Evolutionary conservation across 345 rosid species (phyloP).

Genomic region (Erysimum cheiranthoides): DNA sequence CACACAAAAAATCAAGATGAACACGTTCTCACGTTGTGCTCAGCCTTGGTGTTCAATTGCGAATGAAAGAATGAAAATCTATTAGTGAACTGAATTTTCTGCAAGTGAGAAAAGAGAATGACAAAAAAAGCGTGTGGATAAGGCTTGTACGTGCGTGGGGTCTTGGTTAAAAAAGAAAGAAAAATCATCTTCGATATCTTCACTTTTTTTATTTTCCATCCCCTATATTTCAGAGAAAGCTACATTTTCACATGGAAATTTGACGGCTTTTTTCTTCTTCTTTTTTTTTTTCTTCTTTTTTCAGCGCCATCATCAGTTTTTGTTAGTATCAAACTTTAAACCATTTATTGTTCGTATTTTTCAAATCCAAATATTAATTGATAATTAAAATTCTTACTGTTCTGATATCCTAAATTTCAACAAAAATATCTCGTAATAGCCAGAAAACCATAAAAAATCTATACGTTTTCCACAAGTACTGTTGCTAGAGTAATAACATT

Average conservation of each 20-base stretch:
- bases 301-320: neutral
- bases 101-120: constrained; percentile 21
- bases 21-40: constrained; percentile 34
- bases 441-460: neutral
- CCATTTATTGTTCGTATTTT: neutral
- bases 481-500: neutral
- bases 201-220: constrained; percentile 14
- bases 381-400: neutral
- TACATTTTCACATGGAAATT: constrained; percentile 23
- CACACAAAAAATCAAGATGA: constrained; percentile 39
- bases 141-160: constrained; percentile 47
- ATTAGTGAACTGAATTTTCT: constrained; percentile 31
- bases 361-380: neutral
- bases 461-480: neutral
- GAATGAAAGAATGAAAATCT: constrained; percentile 32
- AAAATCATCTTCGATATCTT: constrained; percentile 41
- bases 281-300: neutral
- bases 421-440: neutral
- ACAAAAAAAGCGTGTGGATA: constrained; percentile 42
- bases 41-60: constrained; percentile 27
- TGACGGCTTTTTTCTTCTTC: neutral
- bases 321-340: neutral
- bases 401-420: too few relatives aligned
- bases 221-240: constrained; percentile 28
- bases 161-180: neutral